Percentiles rank a stretch among this genome's conserved stretches.
phyloP scores from a whole-genome alignment of 2,329 filamentous ascomycete species.

The Fusarium tupiense region DNA sequence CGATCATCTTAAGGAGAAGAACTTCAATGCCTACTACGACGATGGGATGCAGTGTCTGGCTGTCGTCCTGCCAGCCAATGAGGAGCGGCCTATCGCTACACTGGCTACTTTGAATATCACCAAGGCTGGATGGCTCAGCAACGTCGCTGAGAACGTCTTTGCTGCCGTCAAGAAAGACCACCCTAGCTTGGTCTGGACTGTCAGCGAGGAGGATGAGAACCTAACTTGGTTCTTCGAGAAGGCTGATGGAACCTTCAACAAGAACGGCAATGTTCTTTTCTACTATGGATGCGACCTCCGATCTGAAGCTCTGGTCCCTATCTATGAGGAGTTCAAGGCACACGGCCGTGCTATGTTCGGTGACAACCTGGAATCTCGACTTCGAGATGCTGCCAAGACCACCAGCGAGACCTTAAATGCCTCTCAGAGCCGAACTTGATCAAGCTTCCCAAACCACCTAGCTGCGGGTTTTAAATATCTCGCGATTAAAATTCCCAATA shows the following conservation, averaged over 20 bases:
- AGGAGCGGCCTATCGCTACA: slow-evolving; percentile 76
- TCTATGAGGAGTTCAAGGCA: slow-evolving; percentile 81
- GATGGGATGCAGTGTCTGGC: slow-evolving; percentile 93
- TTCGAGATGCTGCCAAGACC: slow-evolving; percentile 79
- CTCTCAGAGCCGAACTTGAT: slow-evolving; percentile 38
- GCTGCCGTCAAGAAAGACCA: slow-evolving; percentile 93
- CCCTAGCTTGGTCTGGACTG: slow-evolving; percentile 93
- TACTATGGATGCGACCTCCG: slow-evolving; percentile 91
- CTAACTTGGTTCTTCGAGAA: slow-evolving; percentile 98
- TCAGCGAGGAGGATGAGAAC: slow-evolving; percentile 95
- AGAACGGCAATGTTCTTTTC: slow-evolving; percentile 90
- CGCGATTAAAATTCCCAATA: not conserved
- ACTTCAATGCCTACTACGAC: slow-evolving; percentile 95
- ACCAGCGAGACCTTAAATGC: slow-evolving; percentile 63
- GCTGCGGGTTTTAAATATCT: not conserved
- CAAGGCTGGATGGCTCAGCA: slow-evolving; percentile 93
- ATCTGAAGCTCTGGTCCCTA: slow-evolving; percentile 77
- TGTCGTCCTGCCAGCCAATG: slow-evolving; percentile 80
- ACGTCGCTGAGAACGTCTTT: slow-evolving; percentile 95
- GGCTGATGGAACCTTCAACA: slow-evolving; percentile 89
- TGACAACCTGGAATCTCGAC: slow-evolving; percentile 87
- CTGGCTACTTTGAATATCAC: slow-evolving; percentile 92
- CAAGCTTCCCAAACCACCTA: not conserved
- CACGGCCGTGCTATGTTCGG: slow-evolving; percentile 88
- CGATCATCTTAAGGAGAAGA: slow-evolving; percentile 76